Conservation (phyloP, 2,329 filamentous ascomycete genomes). For the Thielaviopsis populi region DNA sequence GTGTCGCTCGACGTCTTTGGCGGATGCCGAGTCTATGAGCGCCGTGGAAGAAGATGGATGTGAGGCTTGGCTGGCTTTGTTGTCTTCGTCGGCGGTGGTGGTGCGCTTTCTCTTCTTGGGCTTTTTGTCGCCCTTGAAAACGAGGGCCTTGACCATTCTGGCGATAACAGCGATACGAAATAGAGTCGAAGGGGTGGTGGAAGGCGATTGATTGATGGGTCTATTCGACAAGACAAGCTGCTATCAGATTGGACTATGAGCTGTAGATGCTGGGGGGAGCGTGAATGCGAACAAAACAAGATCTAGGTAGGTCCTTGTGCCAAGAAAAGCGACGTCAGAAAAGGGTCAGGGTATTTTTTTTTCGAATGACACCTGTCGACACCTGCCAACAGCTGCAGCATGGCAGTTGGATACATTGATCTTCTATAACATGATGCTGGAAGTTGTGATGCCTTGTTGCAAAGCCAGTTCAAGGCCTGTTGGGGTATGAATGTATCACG, state of each 20-base stretch:
- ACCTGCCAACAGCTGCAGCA: background rate
- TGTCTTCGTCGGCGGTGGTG: slow-evolving; percentile 17
- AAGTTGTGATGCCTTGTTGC: no score
- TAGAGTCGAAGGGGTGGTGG: background rate
- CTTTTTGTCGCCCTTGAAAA: slow-evolving; percentile 97
- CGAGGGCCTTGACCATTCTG: slow-evolving; percentile 70
- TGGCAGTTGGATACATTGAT: no score
- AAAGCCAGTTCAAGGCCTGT: background rate
- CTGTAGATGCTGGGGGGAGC: no score
- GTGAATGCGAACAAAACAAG: no score
- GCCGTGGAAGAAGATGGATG: background rate
- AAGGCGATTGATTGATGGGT: background rate
- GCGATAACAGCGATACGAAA: background rate
- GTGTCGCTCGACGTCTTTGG: slow-evolving; percentile 17
- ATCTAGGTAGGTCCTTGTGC: no score
- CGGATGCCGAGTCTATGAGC: slow-evolving; percentile 14
- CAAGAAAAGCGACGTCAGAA: no score
- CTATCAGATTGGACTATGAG: no score
- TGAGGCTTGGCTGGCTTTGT: slow-evolving; percentile 6
- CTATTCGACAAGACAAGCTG: no score
- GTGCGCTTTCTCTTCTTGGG: slow-evolving; percentile 74
- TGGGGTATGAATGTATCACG: background rate
- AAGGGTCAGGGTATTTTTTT: no score
- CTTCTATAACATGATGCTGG: no score
- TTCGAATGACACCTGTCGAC: background rate